Percentiles rank a stretch among this genome's conserved stretches.
phyloP scores from a whole-genome alignment of 108 stramenopile genomes.

The Cylindrotheca closterium region DNA sequence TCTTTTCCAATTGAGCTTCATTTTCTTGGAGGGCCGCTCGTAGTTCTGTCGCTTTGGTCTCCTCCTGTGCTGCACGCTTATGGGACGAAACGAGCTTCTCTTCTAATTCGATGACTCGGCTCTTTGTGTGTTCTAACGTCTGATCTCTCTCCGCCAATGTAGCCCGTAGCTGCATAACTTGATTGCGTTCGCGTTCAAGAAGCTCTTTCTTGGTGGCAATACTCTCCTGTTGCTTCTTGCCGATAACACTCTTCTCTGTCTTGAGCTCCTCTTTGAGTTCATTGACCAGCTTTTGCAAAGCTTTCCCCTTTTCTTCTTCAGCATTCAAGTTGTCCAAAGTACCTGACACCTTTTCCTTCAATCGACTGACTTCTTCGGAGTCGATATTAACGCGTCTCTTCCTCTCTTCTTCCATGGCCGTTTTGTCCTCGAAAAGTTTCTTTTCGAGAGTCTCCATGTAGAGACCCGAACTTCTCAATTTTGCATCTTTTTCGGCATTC shows the following conservation, averaged over 20 bases:
- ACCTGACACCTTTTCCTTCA: no score
- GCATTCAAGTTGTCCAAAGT: background rate
- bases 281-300: background rate
- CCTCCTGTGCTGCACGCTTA: background rate
- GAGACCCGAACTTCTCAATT: background rate
- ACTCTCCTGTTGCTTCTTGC: background rate
- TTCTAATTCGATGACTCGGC: background rate
- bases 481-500: constrained; percentile 3
- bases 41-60: background rate
- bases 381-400: background rate
- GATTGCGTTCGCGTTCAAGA: background rate
- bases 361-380: no score
- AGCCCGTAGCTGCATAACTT: background rate
- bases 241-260: background rate
- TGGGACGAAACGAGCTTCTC: background rate
- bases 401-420: background rate
- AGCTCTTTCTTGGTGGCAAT: background rate
- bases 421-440: background rate
- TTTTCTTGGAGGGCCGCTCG: background rate
- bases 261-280: background rate
- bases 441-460: background rate
- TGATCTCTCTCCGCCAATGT: background rate
- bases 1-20: background rate
- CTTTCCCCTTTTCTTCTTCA: background rate
- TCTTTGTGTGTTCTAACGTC: background rate